Conservation (phyloP, 306 rosid species). For the Astragalus glycyphyllos region DNA sequence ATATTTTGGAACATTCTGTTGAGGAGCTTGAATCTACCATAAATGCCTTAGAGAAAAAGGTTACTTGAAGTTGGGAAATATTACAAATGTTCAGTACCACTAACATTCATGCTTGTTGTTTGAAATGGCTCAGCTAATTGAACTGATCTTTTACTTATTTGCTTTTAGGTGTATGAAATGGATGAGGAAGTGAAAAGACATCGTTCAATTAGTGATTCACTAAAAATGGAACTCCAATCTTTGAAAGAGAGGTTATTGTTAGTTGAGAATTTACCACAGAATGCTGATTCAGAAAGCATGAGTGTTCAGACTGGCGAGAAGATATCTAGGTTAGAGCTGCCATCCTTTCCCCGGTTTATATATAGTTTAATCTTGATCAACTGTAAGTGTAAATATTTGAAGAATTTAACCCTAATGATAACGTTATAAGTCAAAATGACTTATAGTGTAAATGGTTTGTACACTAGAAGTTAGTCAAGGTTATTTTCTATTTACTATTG, state of each 20-base stretch:
- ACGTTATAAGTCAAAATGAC: conserved; percentile 16
- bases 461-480: conserved; percentile 17
- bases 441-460: conserved; percentile 12
- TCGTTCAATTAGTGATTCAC: conserved; percentile 73
- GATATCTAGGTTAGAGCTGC: conserved; percentile 61
- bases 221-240: conserved; percentile 75
- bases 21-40: conserved; percentile 96
- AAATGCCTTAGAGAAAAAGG: conserved; percentile 94
- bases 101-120: conserved; percentile 20
- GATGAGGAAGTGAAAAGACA: conserved; percentile 83
- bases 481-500: conserved; percentile 5
- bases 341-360: conserved; percentile 43
- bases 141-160: conserved; percentile 3
- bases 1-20: conserved; percentile 86
- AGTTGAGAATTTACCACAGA: conserved; percentile 59
- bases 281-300: conserved; percentile 55
- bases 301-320: conserved; percentile 55
- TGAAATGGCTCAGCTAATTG: conserved; percentile 28
- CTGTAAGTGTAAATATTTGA: conserved; percentile 17
- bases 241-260: conserved; percentile 69
- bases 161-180: conserved; percentile 76
- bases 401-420: conserved; percentile 15
- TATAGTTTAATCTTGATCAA: conserved; percentile 33
- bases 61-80: conserved; percentile 41
- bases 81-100: conserved; percentile 18